These are phyloP conservation scores for Colletotrichum sp. DNA, from an alignment of 2,329 filamentous ascomycete species.

Conservation along the genomic window DNA sequence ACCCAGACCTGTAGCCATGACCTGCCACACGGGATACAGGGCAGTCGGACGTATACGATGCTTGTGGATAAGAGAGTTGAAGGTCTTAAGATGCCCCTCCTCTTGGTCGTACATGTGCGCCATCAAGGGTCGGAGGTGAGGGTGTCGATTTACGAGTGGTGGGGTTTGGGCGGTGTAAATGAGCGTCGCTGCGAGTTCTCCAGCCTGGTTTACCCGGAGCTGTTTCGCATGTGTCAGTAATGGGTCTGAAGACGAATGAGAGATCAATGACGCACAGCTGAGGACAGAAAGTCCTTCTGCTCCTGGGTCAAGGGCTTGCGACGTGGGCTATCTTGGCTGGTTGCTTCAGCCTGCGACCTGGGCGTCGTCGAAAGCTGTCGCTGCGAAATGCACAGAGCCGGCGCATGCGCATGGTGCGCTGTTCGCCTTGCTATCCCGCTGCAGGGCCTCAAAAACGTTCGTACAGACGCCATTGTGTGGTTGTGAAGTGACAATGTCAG, in stretches of 20 bases:
- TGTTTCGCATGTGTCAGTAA: conserved; percentile 31
- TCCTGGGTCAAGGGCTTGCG: conserved; percentile 69
- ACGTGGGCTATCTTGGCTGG: conserved; percentile 26
- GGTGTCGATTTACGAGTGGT: conserved; percentile 78
- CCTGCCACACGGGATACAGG: conserved; percentile 89
- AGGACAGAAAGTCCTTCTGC: conserved; percentile 77
- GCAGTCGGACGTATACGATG: conserved; percentile 92
- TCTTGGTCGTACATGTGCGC: conserved; percentile 99
- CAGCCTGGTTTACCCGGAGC: conserved; percentile 96
- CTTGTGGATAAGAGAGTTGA: conserved; percentile 81
- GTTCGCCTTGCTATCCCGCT: not conserved
- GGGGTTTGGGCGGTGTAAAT: conserved; percentile 93
- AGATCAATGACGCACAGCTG: conserved; percentile 59
- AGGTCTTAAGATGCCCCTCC: conserved; percentile 82
- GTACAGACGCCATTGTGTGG: conserved; percentile 10
- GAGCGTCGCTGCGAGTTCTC: conserved; percentile 93
- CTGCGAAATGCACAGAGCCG: not conserved
- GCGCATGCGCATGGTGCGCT: not conserved
- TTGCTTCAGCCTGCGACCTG: conserved; percentile 6
- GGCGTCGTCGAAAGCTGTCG: conserved; percentile 9
- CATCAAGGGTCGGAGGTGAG: conserved; percentile 90
- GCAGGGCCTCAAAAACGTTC: not conserved
- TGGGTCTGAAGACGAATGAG: not conserved
- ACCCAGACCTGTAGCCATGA: conserved; percentile 79
- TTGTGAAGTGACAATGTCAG: not conserved